These are phyloP conservation scores for Dalechampia spathulata DNA, from an alignment of 441 rosid species.

Conservation along the genomic window DNA sequence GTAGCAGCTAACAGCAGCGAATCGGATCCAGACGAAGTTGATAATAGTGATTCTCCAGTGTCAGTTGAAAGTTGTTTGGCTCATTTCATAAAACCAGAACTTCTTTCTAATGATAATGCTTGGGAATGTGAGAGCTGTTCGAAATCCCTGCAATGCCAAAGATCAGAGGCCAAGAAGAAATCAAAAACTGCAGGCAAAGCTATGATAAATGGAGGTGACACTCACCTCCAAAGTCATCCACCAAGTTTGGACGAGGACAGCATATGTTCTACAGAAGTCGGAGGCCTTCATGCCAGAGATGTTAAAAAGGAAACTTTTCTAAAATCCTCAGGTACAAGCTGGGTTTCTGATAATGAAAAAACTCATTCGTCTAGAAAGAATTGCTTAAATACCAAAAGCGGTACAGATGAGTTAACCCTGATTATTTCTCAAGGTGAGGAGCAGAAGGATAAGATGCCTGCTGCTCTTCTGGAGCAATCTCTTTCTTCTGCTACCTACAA, in stretches of 20 bases:
- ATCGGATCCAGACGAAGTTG: constrained; percentile 95
- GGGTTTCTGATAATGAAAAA: constrained; percentile 22
- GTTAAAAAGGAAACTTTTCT: constrained; percentile 4
- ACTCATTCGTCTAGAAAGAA: constrained; percentile 17
- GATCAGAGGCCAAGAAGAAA: constrained; percentile 33
- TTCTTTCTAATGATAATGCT: constrained; percentile 82
- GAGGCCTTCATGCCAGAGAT: constrained; percentile 21
- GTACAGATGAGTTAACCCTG: constrained; percentile 13
- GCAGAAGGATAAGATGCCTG: constrained; percentile 16
- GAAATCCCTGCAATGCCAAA: constrained; percentile 34
- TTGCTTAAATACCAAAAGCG: constrained; percentile 19
- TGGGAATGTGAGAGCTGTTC: constrained; percentile 93
- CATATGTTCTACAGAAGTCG: constrained; percentile 17
- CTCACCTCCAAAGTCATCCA: constrained; percentile 10
- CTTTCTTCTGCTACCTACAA: constrained; percentile 19
- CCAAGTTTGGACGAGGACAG: constrained; percentile 15
- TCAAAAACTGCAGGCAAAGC: constrained; percentile 19
- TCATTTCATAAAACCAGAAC: constrained; percentile 73
- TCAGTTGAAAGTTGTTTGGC: constrained; percentile 85
- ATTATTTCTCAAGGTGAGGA: constrained; percentile 16
- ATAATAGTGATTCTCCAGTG: constrained; percentile 72
- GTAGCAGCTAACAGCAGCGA: constrained; percentile 51
- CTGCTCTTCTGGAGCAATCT: constrained; percentile 20
- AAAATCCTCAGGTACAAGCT: constrained; percentile 14
- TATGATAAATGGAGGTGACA: constrained; percentile 25